phyloP scores from a whole-genome alignment of 148 eudicot species.

The Polygonum aviculare region DNA sequence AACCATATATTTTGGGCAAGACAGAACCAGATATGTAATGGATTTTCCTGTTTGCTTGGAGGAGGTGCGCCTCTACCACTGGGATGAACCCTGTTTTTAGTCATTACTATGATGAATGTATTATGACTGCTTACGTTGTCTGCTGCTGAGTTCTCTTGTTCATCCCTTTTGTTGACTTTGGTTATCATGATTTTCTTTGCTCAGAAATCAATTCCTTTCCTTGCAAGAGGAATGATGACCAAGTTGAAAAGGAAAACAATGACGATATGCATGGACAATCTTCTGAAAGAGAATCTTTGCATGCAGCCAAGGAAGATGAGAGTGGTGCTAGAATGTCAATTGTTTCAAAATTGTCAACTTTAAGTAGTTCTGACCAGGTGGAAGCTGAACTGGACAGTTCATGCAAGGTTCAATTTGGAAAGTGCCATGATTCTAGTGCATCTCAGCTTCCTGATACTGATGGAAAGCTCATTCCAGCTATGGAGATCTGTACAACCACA shows the following conservation, averaged over 20 bases:
- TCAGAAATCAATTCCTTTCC: background rate
- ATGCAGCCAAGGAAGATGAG: conserved; percentile 15
- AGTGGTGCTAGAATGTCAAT: conserved; percentile 7
- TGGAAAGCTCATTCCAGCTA: conserved; percentile 19
- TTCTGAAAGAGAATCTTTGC: conserved; percentile 1
- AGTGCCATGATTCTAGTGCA: conserved; percentile 9
- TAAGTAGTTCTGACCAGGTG: conserved; percentile 14
- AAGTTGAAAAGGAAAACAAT: conserved; percentile 5
- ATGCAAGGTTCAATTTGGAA: conserved; percentile 18
- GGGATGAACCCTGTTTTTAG: background rate
- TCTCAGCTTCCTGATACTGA: conserved; percentile 11
- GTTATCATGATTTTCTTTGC: background rate
- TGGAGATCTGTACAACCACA: conserved; percentile 21
- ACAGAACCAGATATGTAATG: conserved; percentile 2
- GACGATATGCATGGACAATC: conserved; percentile 9
- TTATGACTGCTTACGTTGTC: background rate
- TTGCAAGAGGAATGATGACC: conserved; percentile 5
- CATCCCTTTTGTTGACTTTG: background rate
- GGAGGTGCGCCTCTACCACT: background rate
- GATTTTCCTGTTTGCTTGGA: background rate
- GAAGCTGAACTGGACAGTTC: conserved; percentile 15
- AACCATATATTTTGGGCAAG: background rate
- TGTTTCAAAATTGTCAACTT: conserved; percentile 16
- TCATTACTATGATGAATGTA: background rate
- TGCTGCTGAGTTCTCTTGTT: background rate